Evolutionary conservation across 2,329 filamentous ascomycete species (phyloP), one percentile per base, ranked within the genome.

Genomic region (Thielaviopsis musarum): DNA sequence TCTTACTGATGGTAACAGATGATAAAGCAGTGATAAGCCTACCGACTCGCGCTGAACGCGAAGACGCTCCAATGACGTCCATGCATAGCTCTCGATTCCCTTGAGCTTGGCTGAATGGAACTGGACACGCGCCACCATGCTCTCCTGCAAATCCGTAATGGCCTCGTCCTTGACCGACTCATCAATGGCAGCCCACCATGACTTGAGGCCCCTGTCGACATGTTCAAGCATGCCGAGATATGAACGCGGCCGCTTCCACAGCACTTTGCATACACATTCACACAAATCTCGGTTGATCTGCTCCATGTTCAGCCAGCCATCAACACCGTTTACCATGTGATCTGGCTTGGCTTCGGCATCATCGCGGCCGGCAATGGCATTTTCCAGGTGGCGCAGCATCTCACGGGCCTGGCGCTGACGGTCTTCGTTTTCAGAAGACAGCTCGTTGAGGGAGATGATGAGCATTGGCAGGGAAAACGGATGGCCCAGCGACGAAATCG

Each of bases 331-430:
- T 59, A 77, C 73, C 62, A 82, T 73, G 65, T 81, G 81, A 64
- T 72, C 72, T 66, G 81, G 79, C 56, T 72, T 72, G 64, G 76
- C 73, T 55, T 79, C 75, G 56, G 83, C 78, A 67, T 83, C 80
- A 62, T 79, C 74, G 58, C 81, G 77, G 72, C 82, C 73, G 60
- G 75, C 80, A 60, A 84, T 77, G 49, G 80, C 79, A 64, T 83
- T 76, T 68, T 84, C 81, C 28, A 84, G 74, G 19, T 72, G 71
- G 52, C 81, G 76, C 62, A 84, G 72, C 80, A 80, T 82, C 65
- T 83, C 79, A 19, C 81, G 75, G 15, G 79, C 78, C n/a, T 79
- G 75, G 60, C 81, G 79, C 71, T 84, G 81, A 67, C 80, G 81
- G 67, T 78, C 73, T 67, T 84, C 81, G 65, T 77, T 79, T 63